Base-by-base conservation (phyloP, 345 rosid genomes). In the Lumnitzera littorea region DNA sequence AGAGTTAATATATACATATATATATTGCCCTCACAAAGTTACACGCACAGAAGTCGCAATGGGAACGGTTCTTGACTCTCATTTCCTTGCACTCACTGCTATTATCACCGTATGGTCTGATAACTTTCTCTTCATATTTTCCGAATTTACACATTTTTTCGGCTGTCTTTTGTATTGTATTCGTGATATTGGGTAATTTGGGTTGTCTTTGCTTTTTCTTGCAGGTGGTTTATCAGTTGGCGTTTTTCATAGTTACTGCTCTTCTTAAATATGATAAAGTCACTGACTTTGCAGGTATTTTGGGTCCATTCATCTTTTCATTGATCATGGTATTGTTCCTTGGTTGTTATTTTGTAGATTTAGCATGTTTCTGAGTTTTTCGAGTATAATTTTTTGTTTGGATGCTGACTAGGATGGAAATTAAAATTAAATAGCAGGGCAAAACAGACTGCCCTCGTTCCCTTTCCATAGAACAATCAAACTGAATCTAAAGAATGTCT, bases 271-370 rank as follows among this genome's bases (percentile, higher is more conserved):
- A 84, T 63, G 94, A 92, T 75, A 85, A 89, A 82, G 89, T 89
- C 78, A 92, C 94, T 20, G 98, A 89, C 80, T 87, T 92, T 73
- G 96, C 96, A 2, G 96, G 98, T 89, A 82, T 15, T 51, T 8
- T 60, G 10, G 56, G 52, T 4, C 41, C 31, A 16, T 43, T 12
- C 31, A 16, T 55, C 43, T 52, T 2, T 17, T n/a, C 15, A 8
- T 17, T 67, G 56, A 13, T 27, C 24, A 50, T 46, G 20, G 17
- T 60, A 14, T 46, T 66, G 13, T 56, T 56, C 43, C 43, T 36
- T 36, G 9, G 10, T 0, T 36, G 11, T 36, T 36, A 36, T 36
- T 36, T 36, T 36, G 43, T 36, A 36, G 43, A 36, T 36, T 6
- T 4, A 36, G 1, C 7, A 5, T 36, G 43, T 36, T 36, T 55